A percentile compares a stretch with the other conserved stretches of the same genome.
phyloP scores from a whole-genome alignment of 2,329 filamentous ascomycete genomes.

The Penicillium psychrosexuale region DNA sequence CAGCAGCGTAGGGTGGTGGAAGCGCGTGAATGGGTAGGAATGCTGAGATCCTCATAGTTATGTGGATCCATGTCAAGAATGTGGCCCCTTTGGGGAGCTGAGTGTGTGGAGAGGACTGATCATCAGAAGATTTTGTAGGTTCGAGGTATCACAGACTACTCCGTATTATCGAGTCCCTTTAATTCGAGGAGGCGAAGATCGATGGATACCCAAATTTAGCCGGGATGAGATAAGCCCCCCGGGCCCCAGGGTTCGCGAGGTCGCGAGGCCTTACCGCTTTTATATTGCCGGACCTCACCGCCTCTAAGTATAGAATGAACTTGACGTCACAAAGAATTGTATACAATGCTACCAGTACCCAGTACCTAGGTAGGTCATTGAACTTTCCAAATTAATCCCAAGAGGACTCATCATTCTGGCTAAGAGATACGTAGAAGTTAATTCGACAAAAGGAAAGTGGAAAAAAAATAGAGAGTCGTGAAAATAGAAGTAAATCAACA shows the following conservation, averaged over 20 bases:
- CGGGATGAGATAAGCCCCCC: conserved; percentile 6
- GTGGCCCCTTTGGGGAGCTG: conserved; percentile 29
- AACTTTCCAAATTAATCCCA: background rate
- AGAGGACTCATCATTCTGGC: background rate
- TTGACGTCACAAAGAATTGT: background rate
- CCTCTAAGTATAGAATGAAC: background rate
- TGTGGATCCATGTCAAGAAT: conserved; percentile 32
- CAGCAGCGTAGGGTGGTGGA: conserved; percentile 60
- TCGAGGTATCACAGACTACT: conserved; percentile 3
- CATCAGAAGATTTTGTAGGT: conserved; percentile 7
- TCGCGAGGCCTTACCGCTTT: background rate
- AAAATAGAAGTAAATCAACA: background rate
- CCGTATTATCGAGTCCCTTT: background rate
- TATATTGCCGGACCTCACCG: background rate
- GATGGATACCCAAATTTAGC: background rate
- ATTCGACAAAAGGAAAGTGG: background rate
- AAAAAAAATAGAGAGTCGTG: background rate
- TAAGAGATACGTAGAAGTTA: background rate
- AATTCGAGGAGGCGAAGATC: conserved; percentile 9
- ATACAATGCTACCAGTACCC: background rate
- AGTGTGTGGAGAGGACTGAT: conserved; percentile 11
- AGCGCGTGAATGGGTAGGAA: conserved; percentile 31
- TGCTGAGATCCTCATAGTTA: conserved; percentile 29
- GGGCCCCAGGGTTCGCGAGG: background rate
- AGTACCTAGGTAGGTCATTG: no score